phyloP scores from a whole-genome alignment of 768 basidiomycete genomes.

The Leccinum fibrillosum region DNA sequence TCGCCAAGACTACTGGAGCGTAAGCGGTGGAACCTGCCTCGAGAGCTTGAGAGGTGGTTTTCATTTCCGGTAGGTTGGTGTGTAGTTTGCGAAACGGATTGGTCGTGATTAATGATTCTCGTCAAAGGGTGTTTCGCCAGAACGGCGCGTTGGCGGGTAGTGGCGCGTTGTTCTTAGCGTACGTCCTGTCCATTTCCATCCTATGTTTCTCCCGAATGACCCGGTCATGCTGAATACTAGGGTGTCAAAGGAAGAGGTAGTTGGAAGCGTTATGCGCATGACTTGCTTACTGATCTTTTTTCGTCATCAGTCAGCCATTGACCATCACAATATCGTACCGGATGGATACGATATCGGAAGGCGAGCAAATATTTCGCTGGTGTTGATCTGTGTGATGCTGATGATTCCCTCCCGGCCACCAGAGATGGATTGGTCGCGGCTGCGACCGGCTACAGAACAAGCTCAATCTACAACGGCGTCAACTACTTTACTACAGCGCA shows the following conservation, averaged over 20 bases:
- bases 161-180: slow-evolving; percentile 57
- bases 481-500: slow-evolving; percentile 44
- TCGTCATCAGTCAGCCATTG: slow-evolving; percentile 22
- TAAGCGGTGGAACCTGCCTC: slow-evolving; percentile 38
- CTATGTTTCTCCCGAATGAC: background rate
- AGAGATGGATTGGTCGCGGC: slow-evolving; percentile 39
- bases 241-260: slow-evolving; percentile 45
- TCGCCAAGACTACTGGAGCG: slow-evolving; percentile 39
- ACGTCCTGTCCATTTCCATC: slow-evolving; percentile 15
- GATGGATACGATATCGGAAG: slow-evolving; percentile 49
- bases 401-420: background rate
- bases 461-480: slow-evolving; percentile 36
- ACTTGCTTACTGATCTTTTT: background rate
- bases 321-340: slow-evolving; percentile 40
- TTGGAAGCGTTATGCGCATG: background rate
- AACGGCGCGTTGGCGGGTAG: slow-evolving; percentile 50
- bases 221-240: slow-evolving; percentile 21
- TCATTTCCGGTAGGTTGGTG: slow-evolving; percentile 39
- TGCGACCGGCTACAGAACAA: slow-evolving; percentile 36
- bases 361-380: slow-evolving; percentile 15
- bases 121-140: slow-evolving; percentile 47
- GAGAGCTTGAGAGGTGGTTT: slow-evolving; percentile 45
- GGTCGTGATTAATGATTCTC: background rate
- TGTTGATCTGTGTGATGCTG: background rate
- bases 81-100: background rate